These are phyloP conservation scores for Luffa acutangula DNA, from an alignment of 306 rosid genomes.

Conservation along the genomic window DNA sequence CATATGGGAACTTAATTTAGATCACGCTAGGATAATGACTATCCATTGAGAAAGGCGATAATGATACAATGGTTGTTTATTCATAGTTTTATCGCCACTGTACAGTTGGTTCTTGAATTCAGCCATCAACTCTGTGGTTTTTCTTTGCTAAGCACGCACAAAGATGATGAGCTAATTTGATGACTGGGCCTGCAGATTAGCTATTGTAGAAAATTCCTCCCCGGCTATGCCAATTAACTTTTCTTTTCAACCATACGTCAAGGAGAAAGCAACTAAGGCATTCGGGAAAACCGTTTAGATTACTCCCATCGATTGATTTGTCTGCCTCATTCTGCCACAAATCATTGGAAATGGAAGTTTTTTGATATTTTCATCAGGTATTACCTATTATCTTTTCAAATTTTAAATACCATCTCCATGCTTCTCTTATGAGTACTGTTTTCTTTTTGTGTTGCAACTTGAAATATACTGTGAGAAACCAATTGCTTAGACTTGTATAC, in stretches of 20 bases:
- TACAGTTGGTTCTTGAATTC: constrained; percentile 12
- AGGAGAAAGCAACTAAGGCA: constrained; percentile 3
- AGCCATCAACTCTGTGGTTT: constrained; percentile 4
- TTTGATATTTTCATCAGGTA: constrained; percentile 41
- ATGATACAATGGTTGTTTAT: constrained; percentile 8
- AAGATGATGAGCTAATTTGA: constrained; percentile 31
- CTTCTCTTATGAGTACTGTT: neutral
- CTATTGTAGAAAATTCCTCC: constrained; percentile 3
- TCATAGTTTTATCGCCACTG: constrained; percentile 7
- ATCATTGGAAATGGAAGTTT: constrained; percentile 26
- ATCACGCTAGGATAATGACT: constrained; percentile 19
- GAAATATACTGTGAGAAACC: neutral
- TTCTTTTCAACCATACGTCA: constrained; percentile 11
- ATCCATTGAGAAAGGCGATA: constrained; percentile 7
- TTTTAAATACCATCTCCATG: constrained; percentile 4
- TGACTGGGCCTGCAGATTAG: constrained; percentile 16
- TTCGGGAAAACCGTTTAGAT: neutral
- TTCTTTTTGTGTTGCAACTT: neutral
- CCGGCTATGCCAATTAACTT: neutral
- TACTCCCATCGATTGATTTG: neutral
- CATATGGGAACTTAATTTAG: constrained; percentile 21
- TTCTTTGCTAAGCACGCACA: neutral
- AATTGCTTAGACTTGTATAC: neutral
- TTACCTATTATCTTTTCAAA: neutral
- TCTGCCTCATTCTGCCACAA: constrained; percentile 22